Conservation (phyloP, 1,284 basidiomycete genomes). For the Rhodotorula sp. region DNA sequence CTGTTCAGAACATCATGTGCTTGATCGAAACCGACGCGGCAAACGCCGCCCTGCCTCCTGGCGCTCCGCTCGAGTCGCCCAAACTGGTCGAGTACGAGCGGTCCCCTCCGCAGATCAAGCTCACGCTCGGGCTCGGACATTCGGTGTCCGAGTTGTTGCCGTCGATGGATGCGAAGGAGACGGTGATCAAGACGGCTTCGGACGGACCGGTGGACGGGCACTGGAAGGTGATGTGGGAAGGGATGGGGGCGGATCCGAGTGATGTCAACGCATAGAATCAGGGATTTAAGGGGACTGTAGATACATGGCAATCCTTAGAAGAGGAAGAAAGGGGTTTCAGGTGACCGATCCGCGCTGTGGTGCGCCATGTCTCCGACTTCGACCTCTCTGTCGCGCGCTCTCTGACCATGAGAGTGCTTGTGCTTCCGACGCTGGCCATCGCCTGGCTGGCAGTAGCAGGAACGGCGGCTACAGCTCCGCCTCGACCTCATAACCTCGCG, state of each 20-base stretch:
- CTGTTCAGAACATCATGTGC: conserved; percentile 49
- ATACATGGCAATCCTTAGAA: too few relatives aligned
- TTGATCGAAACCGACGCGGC: conserved; percentile 41
- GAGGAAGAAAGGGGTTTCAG: too few relatives aligned
- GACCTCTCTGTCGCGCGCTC: too few relatives aligned
- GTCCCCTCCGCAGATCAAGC: conserved; percentile 64
- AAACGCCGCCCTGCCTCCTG: background rate
- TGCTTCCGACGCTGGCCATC: too few relatives aligned
- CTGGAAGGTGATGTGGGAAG: conserved; percentile 35
- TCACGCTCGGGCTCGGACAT: conserved; percentile 60
- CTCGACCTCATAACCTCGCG: too few relatives aligned
- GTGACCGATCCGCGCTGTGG: too few relatives aligned
- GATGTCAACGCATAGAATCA: background rate
- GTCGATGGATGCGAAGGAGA: conserved; percentile 27
- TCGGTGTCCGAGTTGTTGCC: conserved; percentile 34
- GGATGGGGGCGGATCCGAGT: conserved; percentile 25
- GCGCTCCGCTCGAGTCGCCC: background rate
- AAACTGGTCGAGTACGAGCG: conserved; percentile 59
- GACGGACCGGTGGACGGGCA: conserved; percentile 35
- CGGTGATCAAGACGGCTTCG: conserved; percentile 20
- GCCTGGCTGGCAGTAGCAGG: too few relatives aligned
- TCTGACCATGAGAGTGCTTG: too few relatives aligned
- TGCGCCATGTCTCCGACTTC: too few relatives aligned
- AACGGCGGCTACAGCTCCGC: too few relatives aligned
- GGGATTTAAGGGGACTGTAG: too few relatives aligned